Percentiles rank a stretch among this genome's conserved stretches.
These are phyloP conservation scores for Coffea canephora DNA, from an alignment of 257 asterid genomes.

Conservation along the genomic window DNA sequence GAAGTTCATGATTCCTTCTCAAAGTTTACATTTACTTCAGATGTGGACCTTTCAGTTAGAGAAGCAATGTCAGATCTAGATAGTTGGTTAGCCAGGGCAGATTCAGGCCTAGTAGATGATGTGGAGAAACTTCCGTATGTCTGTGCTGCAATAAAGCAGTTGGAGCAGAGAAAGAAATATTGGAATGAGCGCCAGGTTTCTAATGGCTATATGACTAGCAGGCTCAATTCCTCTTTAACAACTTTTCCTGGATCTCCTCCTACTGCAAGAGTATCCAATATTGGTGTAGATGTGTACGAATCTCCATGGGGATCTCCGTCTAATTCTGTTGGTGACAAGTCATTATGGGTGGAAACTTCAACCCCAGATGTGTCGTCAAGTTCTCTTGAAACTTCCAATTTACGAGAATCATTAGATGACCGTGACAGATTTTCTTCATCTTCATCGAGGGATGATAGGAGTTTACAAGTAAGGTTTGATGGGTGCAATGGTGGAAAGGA, in stretches of 20 bases:
- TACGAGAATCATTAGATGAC: conserved; percentile 32
- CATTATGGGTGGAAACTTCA: conserved; percentile 29
- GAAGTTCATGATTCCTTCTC: conserved; percentile 60
- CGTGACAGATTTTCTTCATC: conserved; percentile 40
- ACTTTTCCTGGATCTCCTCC: conserved; percentile 16
- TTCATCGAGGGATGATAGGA: conserved; percentile 32
- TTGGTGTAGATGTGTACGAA: conserved; percentile 16
- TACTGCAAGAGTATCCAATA: conserved; percentile 9
- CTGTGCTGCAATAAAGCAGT: conserved; percentile 78
- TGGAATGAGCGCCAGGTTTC: conserved; percentile 63
- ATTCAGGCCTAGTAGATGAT: conserved; percentile 94
- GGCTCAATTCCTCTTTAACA: conserved; percentile 32
- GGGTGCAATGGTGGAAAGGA: conserved; percentile 40
- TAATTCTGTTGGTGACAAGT: conserved; percentile 23
- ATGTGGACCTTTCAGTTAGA: conserved; percentile 78
- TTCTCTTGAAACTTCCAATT: conserved; percentile 38
- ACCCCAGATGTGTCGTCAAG: conserved; percentile 26
- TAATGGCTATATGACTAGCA: conserved; percentile 26
- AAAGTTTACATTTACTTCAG: conserved; percentile 83
- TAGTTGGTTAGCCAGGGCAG: conserved; percentile 91
- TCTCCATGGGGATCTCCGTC: conserved; percentile 22
- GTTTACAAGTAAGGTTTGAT: conserved; percentile 21
- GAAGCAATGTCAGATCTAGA: conserved; percentile 83
- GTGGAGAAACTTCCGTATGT: conserved; percentile 87
- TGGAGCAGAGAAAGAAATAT: conserved; percentile 66